Conservation (phyloP, 192 early-diverging fungal genomes). For the Chytriomyces sp. region DNA sequence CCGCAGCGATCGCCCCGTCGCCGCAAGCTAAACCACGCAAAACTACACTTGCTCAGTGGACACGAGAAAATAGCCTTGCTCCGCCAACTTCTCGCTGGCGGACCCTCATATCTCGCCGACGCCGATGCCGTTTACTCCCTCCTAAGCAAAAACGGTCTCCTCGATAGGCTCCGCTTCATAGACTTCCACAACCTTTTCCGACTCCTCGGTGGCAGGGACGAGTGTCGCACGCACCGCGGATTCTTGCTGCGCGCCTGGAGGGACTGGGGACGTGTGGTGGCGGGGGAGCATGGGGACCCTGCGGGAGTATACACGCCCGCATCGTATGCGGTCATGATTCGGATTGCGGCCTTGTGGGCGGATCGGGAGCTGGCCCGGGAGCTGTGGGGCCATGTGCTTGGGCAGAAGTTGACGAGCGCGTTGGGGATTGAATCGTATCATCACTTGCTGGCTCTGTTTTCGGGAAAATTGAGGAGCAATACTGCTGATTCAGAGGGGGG, state of each 20-base stretch:
- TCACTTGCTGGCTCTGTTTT: background rate
- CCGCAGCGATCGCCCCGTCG: background rate
- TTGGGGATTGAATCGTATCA: background rate
- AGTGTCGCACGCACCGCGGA: background rate
- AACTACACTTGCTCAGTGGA: background rate
- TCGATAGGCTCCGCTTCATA: background rate
- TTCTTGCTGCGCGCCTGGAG: background rate
- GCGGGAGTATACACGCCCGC: background rate
- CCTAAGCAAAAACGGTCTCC: background rate
- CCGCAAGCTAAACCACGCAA: conserved; percentile 2
- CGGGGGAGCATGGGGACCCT: background rate
- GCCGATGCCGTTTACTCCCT: background rate
- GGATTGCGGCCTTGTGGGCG: background rate
- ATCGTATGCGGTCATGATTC: background rate
- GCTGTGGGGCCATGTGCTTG: background rate
- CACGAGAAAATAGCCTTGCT: conserved; percentile 4
- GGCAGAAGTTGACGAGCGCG: background rate
- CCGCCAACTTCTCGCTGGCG: conserved; percentile 3
- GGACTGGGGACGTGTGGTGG: background rate
- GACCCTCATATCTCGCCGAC: background rate
- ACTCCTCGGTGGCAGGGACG: background rate
- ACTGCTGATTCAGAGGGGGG: background rate
- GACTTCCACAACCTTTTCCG: conserved; percentile 15
- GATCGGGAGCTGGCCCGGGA: background rate
- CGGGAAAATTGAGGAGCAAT: background rate